Percentiles rank a stretch among this genome's conserved stretches.
Conservation (phyloP, 768 basidiomycete genomes). For the Rhodotorula babjevae region DNA sequence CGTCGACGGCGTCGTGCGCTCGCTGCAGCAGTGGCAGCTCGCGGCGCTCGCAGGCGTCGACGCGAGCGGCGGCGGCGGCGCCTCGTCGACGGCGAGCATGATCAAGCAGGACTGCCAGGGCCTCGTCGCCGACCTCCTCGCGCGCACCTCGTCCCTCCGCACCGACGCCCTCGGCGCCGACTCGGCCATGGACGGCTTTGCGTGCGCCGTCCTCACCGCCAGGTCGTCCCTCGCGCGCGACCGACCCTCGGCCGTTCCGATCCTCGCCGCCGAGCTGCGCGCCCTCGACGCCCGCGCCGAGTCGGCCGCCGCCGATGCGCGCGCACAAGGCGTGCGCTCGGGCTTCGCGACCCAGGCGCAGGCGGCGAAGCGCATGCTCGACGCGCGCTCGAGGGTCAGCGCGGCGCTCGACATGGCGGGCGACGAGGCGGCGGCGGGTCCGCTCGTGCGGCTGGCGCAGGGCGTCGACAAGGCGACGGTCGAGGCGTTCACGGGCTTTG, state of each 20-base stretch:
- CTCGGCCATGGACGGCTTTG: conserved; percentile 18
- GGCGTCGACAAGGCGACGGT: conserved; percentile 23
- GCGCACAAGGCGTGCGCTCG: neutral
- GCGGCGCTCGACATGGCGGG: conserved; percentile 20
- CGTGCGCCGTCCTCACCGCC: neutral
- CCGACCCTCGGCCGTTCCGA: conserved; percentile 13
- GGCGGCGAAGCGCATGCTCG: conserved; percentile 23
- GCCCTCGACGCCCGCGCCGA: conserved; percentile 15
- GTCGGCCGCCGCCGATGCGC: conserved; percentile 3
- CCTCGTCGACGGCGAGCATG: neutral
- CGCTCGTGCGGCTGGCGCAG: conserved; percentile 12
- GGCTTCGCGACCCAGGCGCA: conserved; percentile 7
- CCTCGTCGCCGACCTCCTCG: conserved; percentile 11
- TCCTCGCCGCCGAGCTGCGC: conserved; percentile 18
- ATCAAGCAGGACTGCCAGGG: conserved; percentile 8
- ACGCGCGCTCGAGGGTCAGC: conserved; percentile 13
- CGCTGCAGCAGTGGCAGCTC: conserved; percentile 23
- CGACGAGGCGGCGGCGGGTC: conserved; percentile 1
- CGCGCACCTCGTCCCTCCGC: neutral
- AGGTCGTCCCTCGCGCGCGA: conserved; percentile 2
- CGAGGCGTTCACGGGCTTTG: conserved; percentile 10
- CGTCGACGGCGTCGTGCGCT: conserved; percentile 2
- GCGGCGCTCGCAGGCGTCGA: conserved; percentile 11
- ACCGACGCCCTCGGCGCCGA: neutral
- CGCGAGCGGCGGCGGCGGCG: neutral